Base-by-base conservation (phyloP, 2,329 filamentous ascomycete genomes). In the Tolypocladium album region DNA sequence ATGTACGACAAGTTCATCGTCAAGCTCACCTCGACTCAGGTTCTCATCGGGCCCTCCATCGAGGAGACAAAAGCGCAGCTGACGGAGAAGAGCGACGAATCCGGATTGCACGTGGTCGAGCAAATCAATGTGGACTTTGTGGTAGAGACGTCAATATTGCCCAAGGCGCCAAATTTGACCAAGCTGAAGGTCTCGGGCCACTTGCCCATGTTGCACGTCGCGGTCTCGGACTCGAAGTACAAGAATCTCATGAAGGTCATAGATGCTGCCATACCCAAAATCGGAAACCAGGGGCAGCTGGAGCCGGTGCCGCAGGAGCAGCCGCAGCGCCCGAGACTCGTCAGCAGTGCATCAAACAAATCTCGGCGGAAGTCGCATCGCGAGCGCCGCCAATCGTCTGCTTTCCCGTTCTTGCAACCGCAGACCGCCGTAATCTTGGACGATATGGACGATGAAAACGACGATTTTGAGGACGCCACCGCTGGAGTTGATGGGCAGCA, bases 1-100 rank as follows among this genome's bases (percentile, higher is more conserved):
- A 96, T 99, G 89, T 99, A 99, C 70, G 94, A 99, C 79, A 94
- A 92, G 59, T 99, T 99, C 72, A 79, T 91, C 50, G 84, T 99
- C 66, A 96, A 96, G 69, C 80, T 99, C 36, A 88, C 95, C 24
- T 96, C 93, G 0, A 99, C 94, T 0, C 94, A 99, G 73, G 86
- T 99, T 22, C 82, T 99, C 53, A 96, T 99, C 63, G 94, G 94
- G 0, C 92, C 92, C 0, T 95, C 93, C 0, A 90, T 99, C 56
- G 88, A 95, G 59, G 89, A 90, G 64, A 94, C 95, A 0, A 94
- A 93, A 70, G 82, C 86, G 5, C 91, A 97, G 66, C 79, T 99
- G 4, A 82, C 83, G 15, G 80, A 85, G 36, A 83, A 84, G 63
- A 84, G 88, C 34, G 83, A 88, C 8, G 79, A 82, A 1, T 88